Base-by-base conservation (phyloP, 345 rosid species). In the Brassica juncea region DNA sequence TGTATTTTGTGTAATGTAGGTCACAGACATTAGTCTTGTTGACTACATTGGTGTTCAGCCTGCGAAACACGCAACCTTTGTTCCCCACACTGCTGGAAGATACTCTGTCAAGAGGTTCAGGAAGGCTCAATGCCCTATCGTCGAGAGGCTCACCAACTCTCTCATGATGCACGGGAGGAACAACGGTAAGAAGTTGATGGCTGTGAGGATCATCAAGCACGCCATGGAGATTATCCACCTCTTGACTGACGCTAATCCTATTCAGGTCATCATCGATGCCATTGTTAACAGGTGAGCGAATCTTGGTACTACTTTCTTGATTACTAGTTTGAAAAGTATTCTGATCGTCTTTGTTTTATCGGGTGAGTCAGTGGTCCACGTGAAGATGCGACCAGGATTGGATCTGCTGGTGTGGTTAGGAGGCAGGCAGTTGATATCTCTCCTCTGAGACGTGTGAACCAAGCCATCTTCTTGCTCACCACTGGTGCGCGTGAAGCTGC, bases 381-480 rank as follows among this genome's bases (percentile, higher is more conserved):
- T 68, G 99, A 94, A 75, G 99, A 92, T 85, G 99, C 99, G 10
- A 92, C 99, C 3, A 88, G 98, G 23, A 94, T 94, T 74, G 99
- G 99, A 4, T 94, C 98, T 65, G 98, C 99, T 71, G 99, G 99
- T 88, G 98, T 92, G 76, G 99, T 94, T 12, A 88, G 99, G 81
- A 92, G 98, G 52, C 99, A 94, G 83, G 99, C 98, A 3, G 98
- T 94, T 62, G 99, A 92, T 91, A 91, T 94, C 84, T 92, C 98
- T 72, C 99, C 99, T 1, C 75, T 94, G 34, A 86, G 98, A 30
- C 94, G 98, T 54, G 98, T 94, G 12, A 94, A 94, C 78, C 98
- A 91, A 77, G 99, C 98, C 0, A 86, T 94, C 73, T 94, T 88
- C 67, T 85, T 94, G 6, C 86, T 94, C 14, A 94, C 98, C 0